Percentiles rank a stretch among this genome's conserved stretches.
Conservation (phyloP, 164 flowering plant species). For the Macadamia integrifolia region DNA sequence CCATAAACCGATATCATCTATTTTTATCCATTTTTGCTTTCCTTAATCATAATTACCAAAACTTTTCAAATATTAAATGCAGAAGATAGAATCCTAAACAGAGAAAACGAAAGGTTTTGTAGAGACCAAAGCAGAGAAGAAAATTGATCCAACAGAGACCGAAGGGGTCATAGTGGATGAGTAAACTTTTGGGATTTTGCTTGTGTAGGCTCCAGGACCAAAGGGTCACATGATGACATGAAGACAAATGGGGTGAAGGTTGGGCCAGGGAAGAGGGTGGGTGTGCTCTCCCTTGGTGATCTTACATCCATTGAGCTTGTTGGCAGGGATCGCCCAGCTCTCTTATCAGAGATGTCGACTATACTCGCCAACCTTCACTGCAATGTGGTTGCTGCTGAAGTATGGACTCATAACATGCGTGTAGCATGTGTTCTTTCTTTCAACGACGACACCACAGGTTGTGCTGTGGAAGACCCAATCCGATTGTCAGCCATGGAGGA, state of each 20-base stretch:
- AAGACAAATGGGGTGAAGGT: constrained; percentile 24
- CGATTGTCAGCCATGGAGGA: constrained; percentile 60
- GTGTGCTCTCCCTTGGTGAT: constrained; percentile 61
- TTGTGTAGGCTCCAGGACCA: constrained; percentile 67
- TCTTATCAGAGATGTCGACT: constrained; percentile 76
- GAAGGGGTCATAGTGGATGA: too few species aligned
- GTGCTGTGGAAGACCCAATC: constrained; percentile 51
- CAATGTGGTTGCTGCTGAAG: constrained; percentile 73
- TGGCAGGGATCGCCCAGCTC: constrained; percentile 85
- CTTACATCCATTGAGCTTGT: constrained; percentile 73
- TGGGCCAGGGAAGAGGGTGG: constrained; percentile 52
- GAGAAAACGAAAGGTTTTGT: too few species aligned
- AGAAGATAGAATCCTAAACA: too few species aligned
- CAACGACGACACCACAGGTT: constrained; percentile 42
- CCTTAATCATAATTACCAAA: too few species aligned
- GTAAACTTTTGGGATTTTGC: not conserved
- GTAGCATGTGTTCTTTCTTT: constrained; percentile 75
- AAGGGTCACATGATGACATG: constrained; percentile 27
- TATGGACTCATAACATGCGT: constrained; percentile 79
- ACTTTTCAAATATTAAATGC: too few species aligned
- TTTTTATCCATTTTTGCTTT: too few species aligned
- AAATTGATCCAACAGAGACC: too few species aligned
- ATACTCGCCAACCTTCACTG: constrained; percentile 62
- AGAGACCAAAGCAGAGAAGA: too few species aligned
- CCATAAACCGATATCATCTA: too few species aligned